A percentile compares a stretch with the other conserved stretches of the same genome.
Conservation (phyloP, 176 grass and related monocot species). For the Oryza rufipogon region DNA sequence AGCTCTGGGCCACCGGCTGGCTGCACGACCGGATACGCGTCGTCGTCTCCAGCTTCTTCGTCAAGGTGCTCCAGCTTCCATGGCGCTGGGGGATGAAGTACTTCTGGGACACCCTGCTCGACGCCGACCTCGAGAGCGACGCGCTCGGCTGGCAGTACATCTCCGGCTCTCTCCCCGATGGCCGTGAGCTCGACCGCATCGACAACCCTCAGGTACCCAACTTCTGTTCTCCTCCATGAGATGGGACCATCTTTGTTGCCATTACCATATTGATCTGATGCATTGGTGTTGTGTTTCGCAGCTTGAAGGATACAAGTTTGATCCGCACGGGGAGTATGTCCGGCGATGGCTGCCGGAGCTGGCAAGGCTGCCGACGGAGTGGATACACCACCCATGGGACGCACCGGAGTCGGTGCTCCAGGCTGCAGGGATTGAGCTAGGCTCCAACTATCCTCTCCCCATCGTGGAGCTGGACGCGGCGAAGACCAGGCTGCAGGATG, state of each 20-base stretch:
- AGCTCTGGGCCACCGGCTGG: conserved; percentile 99
- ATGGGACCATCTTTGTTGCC: conserved; percentile 38
- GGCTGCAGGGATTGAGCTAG: conserved; percentile 92
- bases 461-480: conserved; percentile 79
- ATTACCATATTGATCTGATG: conserved; percentile 32
- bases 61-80: conserved; percentile 93
- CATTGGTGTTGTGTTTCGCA: conserved; percentile 39
- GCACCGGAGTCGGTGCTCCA: conserved; percentile 83
- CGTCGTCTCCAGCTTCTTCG: conserved; percentile 94
- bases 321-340: conserved; percentile 88
- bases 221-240: conserved; percentile 24
- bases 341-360: conserved; percentile 94
- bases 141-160: conserved; percentile 98
- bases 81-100: conserved; percentile 99
- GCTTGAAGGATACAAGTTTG: conserved; percentile 97
- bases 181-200: conserved; percentile 84
- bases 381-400: conserved; percentile 99
- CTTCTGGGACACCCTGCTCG: conserved; percentile 97
- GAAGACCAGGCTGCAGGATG: conserved; percentile 75
- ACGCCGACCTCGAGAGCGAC: conserved; percentile 98
- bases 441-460: conserved; percentile 92
- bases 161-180: conserved; percentile 89
- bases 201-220: conserved; percentile 94
- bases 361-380: conserved; percentile 85
- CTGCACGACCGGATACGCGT: conserved; percentile 91